Conservation (phyloP, 1,284 basidiomycete species). For the Cryptococcus hybrid region DNA sequence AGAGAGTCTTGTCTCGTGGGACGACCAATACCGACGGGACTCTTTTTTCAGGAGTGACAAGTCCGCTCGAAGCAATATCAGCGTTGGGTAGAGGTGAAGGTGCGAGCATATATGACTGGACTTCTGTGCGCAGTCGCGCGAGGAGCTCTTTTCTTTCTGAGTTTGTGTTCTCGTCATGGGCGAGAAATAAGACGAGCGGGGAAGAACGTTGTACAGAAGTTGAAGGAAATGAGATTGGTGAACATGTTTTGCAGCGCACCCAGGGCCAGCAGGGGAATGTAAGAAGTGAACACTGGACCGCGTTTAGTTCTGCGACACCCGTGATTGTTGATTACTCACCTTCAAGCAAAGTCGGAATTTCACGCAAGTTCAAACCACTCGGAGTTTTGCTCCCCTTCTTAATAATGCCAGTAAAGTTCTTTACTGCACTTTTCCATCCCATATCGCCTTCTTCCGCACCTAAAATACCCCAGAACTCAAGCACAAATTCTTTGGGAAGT, state of each 20-base stretch:
- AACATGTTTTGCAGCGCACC: slow-evolving; percentile 12
- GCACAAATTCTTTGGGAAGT: slow-evolving; percentile 45
- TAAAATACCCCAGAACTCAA: slow-evolving; percentile 43
- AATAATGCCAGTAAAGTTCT: slow-evolving; percentile 33
- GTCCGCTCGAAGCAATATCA: slow-evolving; percentile 12
- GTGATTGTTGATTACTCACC: slow-evolving; percentile 20
- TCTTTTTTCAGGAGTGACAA: slow-evolving; percentile 4
- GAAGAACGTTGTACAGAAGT: slow-evolving; percentile 39
- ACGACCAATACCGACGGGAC: slow-evolving; percentile 10
- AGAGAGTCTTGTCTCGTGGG: slow-evolving; percentile 8
- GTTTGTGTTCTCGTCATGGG: slow-evolving; percentile 31
- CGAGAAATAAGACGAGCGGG: slow-evolving; percentile 35
- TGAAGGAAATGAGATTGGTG: slow-evolving; percentile 43
- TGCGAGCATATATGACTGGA: slow-evolving; percentile 35
- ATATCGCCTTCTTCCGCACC: slow-evolving; percentile 39
- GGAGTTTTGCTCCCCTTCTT: slow-evolving; percentile 48
- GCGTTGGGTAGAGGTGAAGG: slow-evolving; percentile 13
- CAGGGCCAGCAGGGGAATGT: slow-evolving; percentile 23
- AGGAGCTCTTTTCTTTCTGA: slow-evolving; percentile 46
- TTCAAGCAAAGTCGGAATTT: slow-evolving; percentile 40
- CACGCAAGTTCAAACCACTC: slow-evolving; percentile 41
- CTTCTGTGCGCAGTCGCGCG: slow-evolving; percentile 52
- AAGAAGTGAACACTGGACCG: slow-evolving; percentile 27
- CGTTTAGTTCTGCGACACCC: background rate
- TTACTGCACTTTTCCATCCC: slow-evolving; percentile 33